Conservation (phyloP, 768 basidiomycete species). For the Phanerochaete carnosa region DNA sequence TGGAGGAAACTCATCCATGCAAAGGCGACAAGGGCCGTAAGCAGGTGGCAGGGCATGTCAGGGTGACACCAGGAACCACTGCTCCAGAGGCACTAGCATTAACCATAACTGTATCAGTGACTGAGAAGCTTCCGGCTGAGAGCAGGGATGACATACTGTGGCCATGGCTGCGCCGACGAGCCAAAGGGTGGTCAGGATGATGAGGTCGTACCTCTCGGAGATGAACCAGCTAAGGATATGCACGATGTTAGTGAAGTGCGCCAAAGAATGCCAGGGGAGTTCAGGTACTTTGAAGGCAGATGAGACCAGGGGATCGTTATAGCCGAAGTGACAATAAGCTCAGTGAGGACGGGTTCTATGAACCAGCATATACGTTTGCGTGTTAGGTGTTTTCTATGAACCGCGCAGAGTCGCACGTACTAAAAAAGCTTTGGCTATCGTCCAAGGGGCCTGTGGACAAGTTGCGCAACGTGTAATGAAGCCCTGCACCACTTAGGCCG, state of each 20-base stretch:
- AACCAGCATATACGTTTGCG: background rate
- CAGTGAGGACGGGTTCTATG: conserved; percentile 66
- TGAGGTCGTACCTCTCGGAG: conserved; percentile 51
- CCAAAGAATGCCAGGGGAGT: background rate
- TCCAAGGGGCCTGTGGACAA: conserved; percentile 53
- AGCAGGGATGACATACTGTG: conserved; percentile 47
- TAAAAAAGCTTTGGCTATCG: conserved; percentile 54
- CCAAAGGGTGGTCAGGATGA: conserved; percentile 53
- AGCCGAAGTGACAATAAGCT: conserved; percentile 60
- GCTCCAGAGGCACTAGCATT: conserved; percentile 48
- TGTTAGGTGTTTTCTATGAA: no score
- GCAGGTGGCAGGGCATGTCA: conserved; percentile 58
- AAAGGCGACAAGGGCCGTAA: conserved; percentile 71
- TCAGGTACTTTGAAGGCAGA: conserved; percentile 53
- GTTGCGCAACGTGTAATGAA: conserved; percentile 63
- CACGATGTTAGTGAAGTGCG: conserved; percentile 3
- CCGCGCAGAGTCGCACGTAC: conserved; percentile 30
- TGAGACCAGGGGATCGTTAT: conserved; percentile 62
- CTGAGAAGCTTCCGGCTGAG: background rate
- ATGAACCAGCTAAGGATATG: conserved; percentile 46
- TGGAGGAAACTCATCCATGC: conserved; percentile 67
- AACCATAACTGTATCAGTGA: conserved; percentile 21
- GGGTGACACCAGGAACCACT: conserved; percentile 59
- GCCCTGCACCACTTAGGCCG: conserved; percentile 54
- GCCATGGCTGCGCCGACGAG: conserved; percentile 64